Conservation (phyloP, 768 basidiomycete species). For the Mycena filopes region DNA sequence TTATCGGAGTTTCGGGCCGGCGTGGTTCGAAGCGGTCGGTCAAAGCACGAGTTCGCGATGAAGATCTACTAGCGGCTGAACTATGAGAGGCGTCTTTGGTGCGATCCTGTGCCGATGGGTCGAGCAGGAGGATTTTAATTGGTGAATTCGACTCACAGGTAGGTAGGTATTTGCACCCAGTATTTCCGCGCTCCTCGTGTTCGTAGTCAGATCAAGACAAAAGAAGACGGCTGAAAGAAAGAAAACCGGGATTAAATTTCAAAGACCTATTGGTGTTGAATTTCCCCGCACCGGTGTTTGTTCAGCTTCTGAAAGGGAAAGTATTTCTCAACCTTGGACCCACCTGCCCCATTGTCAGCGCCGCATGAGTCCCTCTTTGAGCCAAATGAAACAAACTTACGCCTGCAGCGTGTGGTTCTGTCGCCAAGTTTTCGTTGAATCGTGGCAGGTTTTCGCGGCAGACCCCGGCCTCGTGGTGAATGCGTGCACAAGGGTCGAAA, state of each 20-base stretch:
- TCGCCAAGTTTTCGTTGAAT: background rate
- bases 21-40: too few relatives aligned
- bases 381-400: background rate
- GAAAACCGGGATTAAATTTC: too few relatives aligned
- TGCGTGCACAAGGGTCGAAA: constrained; percentile 7
- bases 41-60: constrained; percentile 15
- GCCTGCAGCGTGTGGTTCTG: too few relatives aligned
- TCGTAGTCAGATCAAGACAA: too few relatives aligned
- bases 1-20: constrained; percentile 15
- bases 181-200: too few relatives aligned
- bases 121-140: too few relatives aligned
- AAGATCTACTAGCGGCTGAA: background rate
- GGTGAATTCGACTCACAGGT: too few relatives aligned
- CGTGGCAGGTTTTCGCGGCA: background rate
- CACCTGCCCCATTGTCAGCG: background rate
- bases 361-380: background rate
- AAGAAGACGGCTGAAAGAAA: background rate
- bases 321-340: too few relatives aligned
- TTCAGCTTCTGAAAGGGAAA: background rate
- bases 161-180: too few relatives aligned
- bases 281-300: background rate
- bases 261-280: background rate
- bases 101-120: too few relatives aligned
- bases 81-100: background rate
- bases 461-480: constrained; percentile 18